A percentile compares a stretch with the other conserved stretches of the same genome.
Conservation (phyloP, 2,329 filamentous ascomycete species). For the Aspergillus persii region DNA sequence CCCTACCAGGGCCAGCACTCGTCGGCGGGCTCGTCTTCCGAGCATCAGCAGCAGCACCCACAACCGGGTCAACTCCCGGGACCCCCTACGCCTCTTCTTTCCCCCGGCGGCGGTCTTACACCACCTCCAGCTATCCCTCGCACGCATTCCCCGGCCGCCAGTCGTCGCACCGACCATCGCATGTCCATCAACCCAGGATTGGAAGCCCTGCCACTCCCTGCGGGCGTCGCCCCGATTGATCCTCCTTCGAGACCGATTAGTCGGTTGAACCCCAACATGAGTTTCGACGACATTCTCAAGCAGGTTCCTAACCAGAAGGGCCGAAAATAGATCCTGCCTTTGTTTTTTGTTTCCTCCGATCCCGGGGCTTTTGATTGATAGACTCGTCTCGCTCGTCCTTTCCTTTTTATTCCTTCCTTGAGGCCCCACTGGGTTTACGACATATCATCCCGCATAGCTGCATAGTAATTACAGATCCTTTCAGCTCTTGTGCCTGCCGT, state of each 20-base stretch:
- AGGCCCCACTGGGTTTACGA: neutral
- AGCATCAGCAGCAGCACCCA: constrained; percentile 18
- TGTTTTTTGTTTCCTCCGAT: no score
- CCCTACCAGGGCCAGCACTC: constrained; percentile 39
- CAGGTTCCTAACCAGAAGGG: constrained; percentile 37
- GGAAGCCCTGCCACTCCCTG: constrained; percentile 45
- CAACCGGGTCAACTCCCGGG: constrained; percentile 25
- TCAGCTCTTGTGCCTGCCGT: constrained; percentile 9
- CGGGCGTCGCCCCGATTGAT: constrained; percentile 42
- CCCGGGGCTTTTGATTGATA: neutral
- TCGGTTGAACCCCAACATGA: constrained; percentile 48
- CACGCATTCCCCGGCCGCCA: constrained; percentile 30
- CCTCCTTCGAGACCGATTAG: constrained; percentile 39
- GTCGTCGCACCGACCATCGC: constrained; percentile 37
- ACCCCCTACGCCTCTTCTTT: constrained; percentile 29
- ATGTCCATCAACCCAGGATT: constrained; percentile 45
- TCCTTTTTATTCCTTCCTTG: constrained; percentile 2
- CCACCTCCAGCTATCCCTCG: constrained; percentile 37
- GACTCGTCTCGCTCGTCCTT: constrained; percentile 9
- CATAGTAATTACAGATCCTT: constrained; percentile 6
- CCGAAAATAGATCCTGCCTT: constrained; percentile 31
- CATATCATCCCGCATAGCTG: neutral
- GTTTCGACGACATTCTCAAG: constrained; percentile 49
- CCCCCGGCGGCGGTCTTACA: constrained; percentile 32
- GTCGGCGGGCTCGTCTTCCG: constrained; percentile 36